These are phyloP conservation scores for Fusarium floridanum DNA, from an alignment of 2,329 filamentous ascomycete species.

Conservation along the genomic window DNA sequence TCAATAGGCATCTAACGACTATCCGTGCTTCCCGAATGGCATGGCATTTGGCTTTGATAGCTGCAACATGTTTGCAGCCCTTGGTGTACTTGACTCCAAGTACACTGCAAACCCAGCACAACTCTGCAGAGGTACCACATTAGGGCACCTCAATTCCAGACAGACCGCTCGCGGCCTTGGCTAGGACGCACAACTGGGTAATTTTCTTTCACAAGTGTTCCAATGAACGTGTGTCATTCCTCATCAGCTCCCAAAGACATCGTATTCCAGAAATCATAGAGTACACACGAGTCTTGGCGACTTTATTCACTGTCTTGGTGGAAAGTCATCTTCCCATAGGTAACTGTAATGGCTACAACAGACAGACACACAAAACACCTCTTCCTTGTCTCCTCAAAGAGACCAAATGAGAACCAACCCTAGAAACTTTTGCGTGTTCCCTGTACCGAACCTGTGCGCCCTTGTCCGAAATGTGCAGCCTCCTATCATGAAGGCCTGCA, in stretches of 20 bases:
- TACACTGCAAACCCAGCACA: background rate
- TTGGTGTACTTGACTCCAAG: constrained; percentile 2
- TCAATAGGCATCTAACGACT: constrained; percentile 1
- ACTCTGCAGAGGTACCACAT: constrained; percentile 2
- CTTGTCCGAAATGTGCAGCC: constrained; percentile 22
- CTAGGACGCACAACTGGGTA: background rate
- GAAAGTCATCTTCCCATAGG: constrained; percentile 4
- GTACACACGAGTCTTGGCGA: constrained; percentile 8
- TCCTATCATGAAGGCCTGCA: constrained; percentile 15
- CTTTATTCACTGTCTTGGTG: constrained; percentile 10
- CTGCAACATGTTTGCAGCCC: background rate
- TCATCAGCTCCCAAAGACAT: background rate
- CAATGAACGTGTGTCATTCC: background rate
- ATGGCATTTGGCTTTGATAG: constrained; percentile 12
- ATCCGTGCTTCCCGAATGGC: constrained; percentile 11
- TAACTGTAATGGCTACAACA: constrained; percentile 1
- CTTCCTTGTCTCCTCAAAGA: constrained; percentile 11
- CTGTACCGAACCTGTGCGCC: constrained; percentile 36
- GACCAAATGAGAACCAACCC: constrained; percentile 9
- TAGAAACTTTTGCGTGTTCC: constrained; percentile 34
- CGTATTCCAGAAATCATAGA: constrained; percentile 6
- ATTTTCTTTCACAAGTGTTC: background rate
- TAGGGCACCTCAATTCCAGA: background rate
- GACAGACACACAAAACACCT: constrained; percentile 14
- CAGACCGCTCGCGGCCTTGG: background rate